Conservation (phyloP, 495 filamentous ascomycete species). For the Penicillium paxilli region DNA sequence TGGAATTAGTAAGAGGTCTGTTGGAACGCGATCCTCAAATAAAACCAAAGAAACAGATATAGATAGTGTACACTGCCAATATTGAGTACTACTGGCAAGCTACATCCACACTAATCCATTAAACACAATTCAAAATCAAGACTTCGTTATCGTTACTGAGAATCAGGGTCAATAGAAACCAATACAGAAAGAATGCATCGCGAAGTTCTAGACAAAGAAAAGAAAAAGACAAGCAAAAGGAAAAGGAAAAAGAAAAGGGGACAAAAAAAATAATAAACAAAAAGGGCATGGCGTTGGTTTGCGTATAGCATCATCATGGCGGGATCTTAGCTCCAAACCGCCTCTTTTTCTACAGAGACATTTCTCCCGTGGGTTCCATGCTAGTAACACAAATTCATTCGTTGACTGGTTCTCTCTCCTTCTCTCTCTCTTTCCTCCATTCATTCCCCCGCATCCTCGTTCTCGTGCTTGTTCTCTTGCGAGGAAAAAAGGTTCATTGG, state of each 20-base stretch:
- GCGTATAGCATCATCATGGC: conserved; percentile 34
- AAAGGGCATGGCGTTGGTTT: conserved; percentile 21
- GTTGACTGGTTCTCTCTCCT: background rate
- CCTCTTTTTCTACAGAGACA: conserved; percentile 30
- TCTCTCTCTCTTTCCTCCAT: background rate
- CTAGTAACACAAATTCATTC: background rate
- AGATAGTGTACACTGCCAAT: no score
- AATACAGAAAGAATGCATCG: background rate
- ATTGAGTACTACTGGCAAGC: no score
- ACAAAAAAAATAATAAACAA: conserved; percentile 14
- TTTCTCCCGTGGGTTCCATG: background rate
- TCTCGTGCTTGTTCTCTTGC: no score
- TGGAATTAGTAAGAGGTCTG: no score
- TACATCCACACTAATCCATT: no score
- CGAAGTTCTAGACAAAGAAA: conserved; percentile 10
- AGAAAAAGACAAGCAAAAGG: conserved; percentile 21
- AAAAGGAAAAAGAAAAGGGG: conserved; percentile 13
- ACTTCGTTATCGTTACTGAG: background rate
- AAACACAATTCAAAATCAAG: background rate
- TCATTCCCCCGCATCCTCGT: no score
- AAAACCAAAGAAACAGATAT: no score
- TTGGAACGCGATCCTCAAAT: no score
- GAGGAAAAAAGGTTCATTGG: no score
- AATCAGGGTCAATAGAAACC: background rate
- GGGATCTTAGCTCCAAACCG: conserved; percentile 12